These are phyloP conservation scores for Salix suchowensis DNA, from an alignment of 345 rosid genomes.

Conservation along the genomic window DNA sequence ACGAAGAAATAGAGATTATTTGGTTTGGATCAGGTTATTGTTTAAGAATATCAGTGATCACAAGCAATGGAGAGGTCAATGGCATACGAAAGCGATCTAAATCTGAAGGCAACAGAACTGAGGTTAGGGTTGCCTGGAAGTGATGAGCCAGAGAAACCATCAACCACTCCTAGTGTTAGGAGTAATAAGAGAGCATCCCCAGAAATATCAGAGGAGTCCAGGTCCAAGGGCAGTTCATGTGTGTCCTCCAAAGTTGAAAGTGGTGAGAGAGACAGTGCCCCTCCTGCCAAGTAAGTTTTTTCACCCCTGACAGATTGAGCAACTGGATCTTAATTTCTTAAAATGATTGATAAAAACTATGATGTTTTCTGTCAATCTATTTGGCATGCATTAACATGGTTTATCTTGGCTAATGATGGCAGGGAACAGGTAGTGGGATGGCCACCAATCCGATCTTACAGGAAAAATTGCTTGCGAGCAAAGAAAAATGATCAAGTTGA, in stretches of 20 bases:
- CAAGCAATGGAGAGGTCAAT: conserved; percentile 16
- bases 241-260: conserved; percentile 13
- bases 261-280: conserved; percentile 16
- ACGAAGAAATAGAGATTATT: background rate
- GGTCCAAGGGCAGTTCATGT: conserved; percentile 14
- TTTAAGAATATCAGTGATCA: background rate
- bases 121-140: conserved; percentile 24
- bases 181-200: conserved; percentile 27
- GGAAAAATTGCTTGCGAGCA: conserved; percentile 10
- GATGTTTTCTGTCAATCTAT: background rate
- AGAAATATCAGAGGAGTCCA: conserved; percentile 30
- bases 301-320: background rate
- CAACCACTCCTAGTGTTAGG: background rate
- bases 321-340: background rate
- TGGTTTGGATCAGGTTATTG: background rate
- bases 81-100: conserved; percentile 25
- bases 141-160: conserved; percentile 1
- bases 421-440: conserved; percentile 29
- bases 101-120: conserved; percentile 25
- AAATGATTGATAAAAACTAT: background rate
- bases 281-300: conserved; percentile 52
- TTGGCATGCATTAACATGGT: background rate
- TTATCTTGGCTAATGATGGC: background rate
- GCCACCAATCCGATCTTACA: conserved; percentile 25
- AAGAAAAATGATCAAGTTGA: conserved; percentile 1